Base-by-base conservation (phyloP, 768 basidiomycete genomes). In the Cubamyces lactineus region DNA sequence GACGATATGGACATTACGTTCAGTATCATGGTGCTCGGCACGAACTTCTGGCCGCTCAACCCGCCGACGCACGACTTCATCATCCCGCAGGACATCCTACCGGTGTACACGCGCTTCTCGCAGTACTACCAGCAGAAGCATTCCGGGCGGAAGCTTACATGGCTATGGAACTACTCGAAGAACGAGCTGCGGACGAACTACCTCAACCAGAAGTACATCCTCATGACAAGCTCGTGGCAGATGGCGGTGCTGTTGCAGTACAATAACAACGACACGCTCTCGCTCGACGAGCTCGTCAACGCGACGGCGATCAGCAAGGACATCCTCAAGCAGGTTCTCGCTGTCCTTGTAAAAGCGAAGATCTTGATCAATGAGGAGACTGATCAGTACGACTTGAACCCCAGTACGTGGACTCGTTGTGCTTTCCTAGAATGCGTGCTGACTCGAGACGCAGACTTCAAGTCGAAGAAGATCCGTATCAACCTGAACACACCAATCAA, bases 131-230 rank as follows among this genome's bases (percentile, higher is more conserved):
- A 92, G 71, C 87, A 86, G 71, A 94, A 96, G 74, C 94, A 96
- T 74, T 92, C 89, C 2, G 96, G 95, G 15, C 89, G 96, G 62
- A 96, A 96, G 72, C 83, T 99, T 45, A 96, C 93, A 0, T 99
- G 96, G 96, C 78, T 98, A 11, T 99, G 97, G 97, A 96, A 98
- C 71, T 93, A 96, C 74, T 94, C 89, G 57, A 96, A 96, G 80
- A 96, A 96, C 77, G 97, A 99, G 73, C 83, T 99, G 6, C 86
- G 90, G 58, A 96, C 96, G 65, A 95, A 91, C 71, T 94, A 97
- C 76, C 81, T 93, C 56, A 89, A 88, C 70, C 94, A 95, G 76
- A 97, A 95, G 75, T 98, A 98, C 78, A 94, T 96, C 68, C 79
- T 98, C 72, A 92, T 95, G 88, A 94, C 93, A 34, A 95, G 92